Conservation (phyloP, 2,329 filamentous ascomycete species). For the Albifimbria verrucaria region DNA sequence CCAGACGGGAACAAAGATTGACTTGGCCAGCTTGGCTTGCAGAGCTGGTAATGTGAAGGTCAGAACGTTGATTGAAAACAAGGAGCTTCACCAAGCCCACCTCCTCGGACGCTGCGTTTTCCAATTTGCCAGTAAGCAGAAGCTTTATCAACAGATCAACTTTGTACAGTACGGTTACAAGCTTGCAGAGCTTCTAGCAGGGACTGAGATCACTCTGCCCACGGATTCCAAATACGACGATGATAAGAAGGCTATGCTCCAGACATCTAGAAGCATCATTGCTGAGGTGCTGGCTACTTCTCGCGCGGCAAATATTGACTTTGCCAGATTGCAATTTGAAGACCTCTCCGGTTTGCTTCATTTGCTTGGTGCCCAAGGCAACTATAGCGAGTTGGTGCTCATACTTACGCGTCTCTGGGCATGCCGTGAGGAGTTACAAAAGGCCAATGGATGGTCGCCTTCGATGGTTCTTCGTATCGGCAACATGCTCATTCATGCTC, state of each 20-base stretch:
- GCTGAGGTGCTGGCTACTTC: slow-evolving; percentile 37
- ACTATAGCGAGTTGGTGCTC: slow-evolving; percentile 41
- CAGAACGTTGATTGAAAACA: slow-evolving; percentile 31
- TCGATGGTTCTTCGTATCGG: slow-evolving; percentile 17
- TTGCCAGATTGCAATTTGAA: slow-evolving; percentile 37
- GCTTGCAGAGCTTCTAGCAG: slow-evolving; percentile 41
- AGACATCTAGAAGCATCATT: slow-evolving; percentile 19
- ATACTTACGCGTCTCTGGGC: slow-evolving; percentile 19
- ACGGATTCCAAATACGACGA: slow-evolving; percentile 24
- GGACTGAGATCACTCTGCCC: slow-evolving; percentile 31
- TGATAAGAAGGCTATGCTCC: slow-evolving; percentile 13
- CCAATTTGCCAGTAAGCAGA: slow-evolving; percentile 37
- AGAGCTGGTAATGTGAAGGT: slow-evolving; percentile 25
- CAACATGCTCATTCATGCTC: slow-evolving; percentile 18
- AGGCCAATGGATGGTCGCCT: slow-evolving; percentile 16
- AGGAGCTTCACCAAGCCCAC: slow-evolving; percentile 35
- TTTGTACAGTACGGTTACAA: slow-evolving; percentile 41
- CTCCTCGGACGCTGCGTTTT: slow-evolving; percentile 41
- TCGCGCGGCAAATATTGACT: slow-evolving; percentile 37
- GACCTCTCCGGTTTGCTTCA: slow-evolving; percentile 42
- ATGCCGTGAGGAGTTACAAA: slow-evolving; percentile 16
- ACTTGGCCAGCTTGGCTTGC: slow-evolving; percentile 36
- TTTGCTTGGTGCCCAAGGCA: slow-evolving; percentile 44
- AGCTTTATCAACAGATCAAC: slow-evolving; percentile 34
- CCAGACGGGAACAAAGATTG: slow-evolving; percentile 24